A percentile compares a stretch with the other conserved stretches of the same genome.
Evolutionary conservation across 495 filamentous ascomycete species (phyloP).

Genomic region (Lineolata rhizophorae): DNA sequence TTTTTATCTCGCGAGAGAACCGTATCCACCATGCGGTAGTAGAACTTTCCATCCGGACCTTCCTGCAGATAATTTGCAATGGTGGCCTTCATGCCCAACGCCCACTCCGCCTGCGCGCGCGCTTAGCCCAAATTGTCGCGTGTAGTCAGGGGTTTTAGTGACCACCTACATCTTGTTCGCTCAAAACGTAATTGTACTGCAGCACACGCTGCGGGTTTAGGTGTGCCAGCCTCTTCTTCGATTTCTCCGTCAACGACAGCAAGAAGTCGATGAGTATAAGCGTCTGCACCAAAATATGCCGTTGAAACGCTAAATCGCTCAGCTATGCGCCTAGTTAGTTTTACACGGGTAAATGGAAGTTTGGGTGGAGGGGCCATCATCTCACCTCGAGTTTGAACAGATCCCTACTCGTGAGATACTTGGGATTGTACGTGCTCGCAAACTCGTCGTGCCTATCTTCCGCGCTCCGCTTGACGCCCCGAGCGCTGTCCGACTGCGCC

Average conservation of each 20-base stretch:
- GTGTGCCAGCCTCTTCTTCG: slow-evolving; percentile 52
- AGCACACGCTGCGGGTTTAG: slow-evolving; percentile 52
- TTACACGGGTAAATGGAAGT: neutral
- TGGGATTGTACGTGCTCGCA: slow-evolving; percentile 73
- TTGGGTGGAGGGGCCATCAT: slow-evolving; percentile 4
- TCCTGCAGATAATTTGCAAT: slow-evolving; percentile 65
- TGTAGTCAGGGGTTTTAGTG: slow-evolving; percentile 1
- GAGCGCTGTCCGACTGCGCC: slow-evolving; percentile 33
- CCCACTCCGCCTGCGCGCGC: slow-evolving; percentile 57
- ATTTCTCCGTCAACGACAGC: slow-evolving; percentile 60
- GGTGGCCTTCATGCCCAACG: slow-evolving; percentile 38
- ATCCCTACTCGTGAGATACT: slow-evolving; percentile 86
- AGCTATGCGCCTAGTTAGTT: slow-evolving; percentile 28
- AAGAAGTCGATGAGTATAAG: slow-evolving; percentile 88
- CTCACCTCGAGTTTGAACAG: slow-evolving; percentile 83
- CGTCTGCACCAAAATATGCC: slow-evolving; percentile 84
- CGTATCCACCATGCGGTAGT: slow-evolving; percentile 88
- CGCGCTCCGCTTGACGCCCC: slow-evolving; percentile 52
- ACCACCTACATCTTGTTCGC: slow-evolving; percentile 54
- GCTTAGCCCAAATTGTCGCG: no score
- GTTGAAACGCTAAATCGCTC: slow-evolving; percentile 77
- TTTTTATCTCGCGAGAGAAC: slow-evolving; percentile 89
- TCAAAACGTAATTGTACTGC: slow-evolving; percentile 52
- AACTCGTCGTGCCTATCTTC: slow-evolving; percentile 32
- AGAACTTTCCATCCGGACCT: slow-evolving; percentile 66